Conservation (phyloP, 176 grass and related monocot species). For the Zoysia japonica region DNA sequence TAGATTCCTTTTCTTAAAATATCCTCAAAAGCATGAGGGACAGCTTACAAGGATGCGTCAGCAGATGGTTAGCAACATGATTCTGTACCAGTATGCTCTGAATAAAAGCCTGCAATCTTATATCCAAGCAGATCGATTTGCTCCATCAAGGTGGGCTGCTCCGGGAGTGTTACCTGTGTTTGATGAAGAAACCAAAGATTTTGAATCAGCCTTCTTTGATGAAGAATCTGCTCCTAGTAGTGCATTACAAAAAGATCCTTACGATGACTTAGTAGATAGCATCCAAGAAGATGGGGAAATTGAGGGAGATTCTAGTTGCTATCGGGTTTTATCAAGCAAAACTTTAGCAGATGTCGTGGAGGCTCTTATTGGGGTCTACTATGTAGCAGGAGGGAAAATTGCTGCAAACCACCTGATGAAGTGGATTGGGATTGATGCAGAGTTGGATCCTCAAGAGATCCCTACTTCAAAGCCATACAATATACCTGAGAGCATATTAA, state of each 20-base stretch:
- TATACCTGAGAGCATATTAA: conserved; percentile 87
- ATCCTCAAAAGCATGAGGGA: conserved; percentile 97
- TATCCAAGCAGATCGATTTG: conserved; percentile 95
- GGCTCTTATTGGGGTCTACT: conserved; percentile 96
- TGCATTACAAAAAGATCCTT: conserved; percentile 45
- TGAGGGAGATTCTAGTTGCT: conserved; percentile 92
- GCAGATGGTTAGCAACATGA: conserved; percentile 99
- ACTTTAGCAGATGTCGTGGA: conserved; percentile 97
- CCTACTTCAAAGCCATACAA: conserved; percentile 69
- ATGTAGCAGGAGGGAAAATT: conserved; percentile 84
- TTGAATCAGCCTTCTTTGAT: conserved; percentile 59
- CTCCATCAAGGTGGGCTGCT: conserved; percentile 97
- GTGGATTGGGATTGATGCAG: conserved; percentile 93
- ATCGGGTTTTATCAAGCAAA: conserved; percentile 96
- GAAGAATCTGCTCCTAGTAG: conserved; percentile 48
- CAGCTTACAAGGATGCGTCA: conserved; percentile 97
- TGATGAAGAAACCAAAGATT: conserved; percentile 87
- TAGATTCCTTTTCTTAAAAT: conserved; percentile 98
- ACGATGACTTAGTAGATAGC: conserved; percentile 61
- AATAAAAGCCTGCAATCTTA: conserved; percentile 94
- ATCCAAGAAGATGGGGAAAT: conserved; percentile 93
- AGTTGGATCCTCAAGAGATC: conserved; percentile 74
- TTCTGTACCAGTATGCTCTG: conserved; percentile 86
- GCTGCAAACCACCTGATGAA: conserved; percentile 98
- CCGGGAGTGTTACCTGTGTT: conserved; percentile 96